phyloP scores from a whole-genome alignment of 148 eudicot species.

The Fagopyrum tataricum region DNA sequence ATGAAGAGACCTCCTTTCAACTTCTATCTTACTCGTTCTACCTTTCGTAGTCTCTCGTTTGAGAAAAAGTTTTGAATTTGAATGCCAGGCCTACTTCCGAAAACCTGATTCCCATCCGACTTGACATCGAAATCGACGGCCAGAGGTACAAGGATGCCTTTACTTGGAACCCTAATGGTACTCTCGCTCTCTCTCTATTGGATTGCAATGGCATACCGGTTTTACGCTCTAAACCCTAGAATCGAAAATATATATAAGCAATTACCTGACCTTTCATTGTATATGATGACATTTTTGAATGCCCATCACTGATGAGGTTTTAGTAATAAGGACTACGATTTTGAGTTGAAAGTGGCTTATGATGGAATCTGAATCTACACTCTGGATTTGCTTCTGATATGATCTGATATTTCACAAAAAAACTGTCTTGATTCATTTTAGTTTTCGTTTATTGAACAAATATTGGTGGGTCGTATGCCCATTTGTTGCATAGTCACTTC shows the following conservation, averaged over 20 bases:
- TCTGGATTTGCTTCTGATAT: not conserved
- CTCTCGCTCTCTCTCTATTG: not conserved
- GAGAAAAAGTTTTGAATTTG: not conserved
- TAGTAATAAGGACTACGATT: not conserved
- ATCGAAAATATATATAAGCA: no score
- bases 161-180: slow-evolving; percentile 89
- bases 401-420: not conserved
- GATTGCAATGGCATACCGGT: not conserved
- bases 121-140: slow-evolving; percentile 81
- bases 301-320: not conserved
- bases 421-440: not conserved
- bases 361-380: no score
- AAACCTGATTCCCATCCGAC: slow-evolving; percentile 77
- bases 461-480: not conserved
- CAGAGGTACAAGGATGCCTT: slow-evolving; percentile 87
- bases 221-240: not conserved
- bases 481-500: not conserved
- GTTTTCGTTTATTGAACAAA: not conserved
- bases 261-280: not conserved
- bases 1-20: not conserved
- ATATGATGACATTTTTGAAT: not conserved
- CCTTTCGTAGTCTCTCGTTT: not conserved
- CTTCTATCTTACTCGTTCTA: not conserved
- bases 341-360: not conserved
- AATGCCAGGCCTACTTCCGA: slow-evolving; percentile 70